Conservation (phyloP, 106 monocot species). For the Dendrobium huoshanense region DNA sequence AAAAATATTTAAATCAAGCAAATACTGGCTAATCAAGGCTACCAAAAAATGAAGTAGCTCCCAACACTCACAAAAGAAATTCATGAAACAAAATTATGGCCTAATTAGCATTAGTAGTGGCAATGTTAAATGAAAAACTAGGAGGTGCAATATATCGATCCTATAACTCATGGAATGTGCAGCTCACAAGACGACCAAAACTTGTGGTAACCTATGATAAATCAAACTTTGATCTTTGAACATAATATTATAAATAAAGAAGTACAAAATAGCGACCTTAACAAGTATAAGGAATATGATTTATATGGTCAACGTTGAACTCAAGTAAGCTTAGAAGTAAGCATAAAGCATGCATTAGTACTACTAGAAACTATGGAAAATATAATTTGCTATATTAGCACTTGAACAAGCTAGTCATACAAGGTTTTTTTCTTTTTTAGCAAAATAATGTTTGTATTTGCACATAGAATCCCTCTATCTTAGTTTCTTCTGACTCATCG, state of each 20-base stretch:
- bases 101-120: constrained; percentile 90
- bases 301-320: background rate
- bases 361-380: background rate
- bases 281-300: background rate
- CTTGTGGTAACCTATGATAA: constrained; percentile 61
- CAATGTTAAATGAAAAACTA: constrained; percentile 92
- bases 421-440: constrained; percentile 60
- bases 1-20: background rate
- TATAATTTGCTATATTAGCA: constrained; percentile 10
- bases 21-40: background rate
- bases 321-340: background rate
- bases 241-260: background rate
- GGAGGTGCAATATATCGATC: constrained; percentile 84
- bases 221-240: background rate
- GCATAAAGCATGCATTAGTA: constrained; percentile 7
- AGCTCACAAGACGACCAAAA: constrained; percentile 78
- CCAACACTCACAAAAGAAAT: background rate
- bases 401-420: constrained; percentile 85
- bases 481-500: constrained; percentile 95
- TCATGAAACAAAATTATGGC: constrained; percentile 17
- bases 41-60: background rate
- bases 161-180: constrained; percentile 62
- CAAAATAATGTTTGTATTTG: constrained; percentile 91
- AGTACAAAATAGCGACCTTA: background rate
- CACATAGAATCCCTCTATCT: constrained; percentile 88